Evolutionary conservation across 441 rosid species (phyloP).

Genomic region (Eruca vesicaria): DNA sequence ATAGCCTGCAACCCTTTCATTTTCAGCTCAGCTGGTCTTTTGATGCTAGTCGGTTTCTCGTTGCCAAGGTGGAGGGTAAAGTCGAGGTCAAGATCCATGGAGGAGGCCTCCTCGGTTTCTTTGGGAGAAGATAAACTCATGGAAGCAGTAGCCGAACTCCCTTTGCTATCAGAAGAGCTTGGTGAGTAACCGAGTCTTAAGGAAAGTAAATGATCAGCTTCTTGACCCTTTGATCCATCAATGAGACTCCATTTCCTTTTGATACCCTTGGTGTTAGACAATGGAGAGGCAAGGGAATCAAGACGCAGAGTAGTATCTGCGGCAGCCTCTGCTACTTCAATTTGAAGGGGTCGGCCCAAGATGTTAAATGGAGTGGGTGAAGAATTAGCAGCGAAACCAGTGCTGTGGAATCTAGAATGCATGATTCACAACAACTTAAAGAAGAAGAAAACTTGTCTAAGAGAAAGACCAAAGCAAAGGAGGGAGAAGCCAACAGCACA

Average conservation of each 20-base stretch:
- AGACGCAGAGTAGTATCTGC: conserved; percentile 75
- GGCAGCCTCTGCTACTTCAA: conserved; percentile 38
- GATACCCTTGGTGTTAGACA: conserved; percentile 49
- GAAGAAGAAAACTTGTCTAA: conserved; percentile 24
- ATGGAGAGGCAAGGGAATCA: conserved; percentile 58
- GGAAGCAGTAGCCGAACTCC: conserved; percentile 78
- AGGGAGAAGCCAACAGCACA: conserved; percentile 38
- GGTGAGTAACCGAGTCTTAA: conserved; percentile 74
- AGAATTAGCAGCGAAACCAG: conserved; percentile 48
- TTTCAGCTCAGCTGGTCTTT: conserved; percentile 40
- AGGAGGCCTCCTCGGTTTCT: conserved; percentile 84
- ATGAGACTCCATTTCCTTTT: conserved; percentile 80
- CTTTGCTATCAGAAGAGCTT: conserved; percentile 94
- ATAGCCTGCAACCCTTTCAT: conserved; percentile 36
- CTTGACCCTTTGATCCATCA: conserved; percentile 40
- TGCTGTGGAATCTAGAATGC: conserved; percentile 54
- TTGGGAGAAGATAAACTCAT: conserved; percentile 78
- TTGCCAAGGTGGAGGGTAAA: conserved; percentile 83
- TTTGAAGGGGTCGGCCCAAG: conserved; percentile 48
- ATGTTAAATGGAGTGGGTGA: conserved; percentile 54
- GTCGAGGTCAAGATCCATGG: conserved; percentile 82
- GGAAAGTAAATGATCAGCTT: conserved; percentile 66
- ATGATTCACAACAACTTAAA: conserved; percentile 36
- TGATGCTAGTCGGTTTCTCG: conserved; percentile 47
- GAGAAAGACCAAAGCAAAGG: conserved; percentile 47